These are phyloP conservation scores for Ocimum tenuiflorum DNA, from an alignment of 257 asterid species.

Conservation along the genomic window DNA sequence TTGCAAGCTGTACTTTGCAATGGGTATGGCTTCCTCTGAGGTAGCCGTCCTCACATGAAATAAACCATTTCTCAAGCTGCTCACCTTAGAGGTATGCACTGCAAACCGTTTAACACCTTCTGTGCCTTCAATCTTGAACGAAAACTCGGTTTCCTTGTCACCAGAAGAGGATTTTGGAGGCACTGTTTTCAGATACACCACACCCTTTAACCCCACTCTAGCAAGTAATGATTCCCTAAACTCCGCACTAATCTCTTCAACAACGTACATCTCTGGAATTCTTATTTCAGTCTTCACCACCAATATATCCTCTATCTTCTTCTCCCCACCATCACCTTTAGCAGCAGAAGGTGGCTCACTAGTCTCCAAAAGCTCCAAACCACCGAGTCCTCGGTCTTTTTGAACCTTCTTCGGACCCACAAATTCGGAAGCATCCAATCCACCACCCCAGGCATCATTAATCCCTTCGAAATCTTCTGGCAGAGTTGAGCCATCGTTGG, in stretches of 20 bases:
- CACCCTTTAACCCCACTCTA: constrained; percentile 78
- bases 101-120: constrained; percentile 78
- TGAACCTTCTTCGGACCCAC: constrained; percentile 76
- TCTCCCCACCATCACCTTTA: constrained; percentile 52
- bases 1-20: constrained; percentile 63
- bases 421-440: constrained; percentile 90
- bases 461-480: constrained; percentile 92
- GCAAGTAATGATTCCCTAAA: constrained; percentile 84
- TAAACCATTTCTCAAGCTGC: constrained; percentile 77
- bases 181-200: constrained; percentile 60
- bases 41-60: constrained; percentile 79
- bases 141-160: constrained; percentile 76
- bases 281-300: constrained; percentile 83
- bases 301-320: constrained; percentile 70
- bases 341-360: constrained; percentile 66
- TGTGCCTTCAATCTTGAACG: constrained; percentile 77
- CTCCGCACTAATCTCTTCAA: constrained; percentile 85
- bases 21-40: constrained; percentile 64
- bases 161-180: constrained; percentile 53
- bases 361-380: constrained; percentile 75
- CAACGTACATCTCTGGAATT: constrained; percentile 87
- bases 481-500: constrained; percentile 65
- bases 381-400: constrained; percentile 86
- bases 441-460: constrained; percentile 99
- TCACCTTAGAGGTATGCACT: constrained; percentile 58